A percentile compares a stretch with the other conserved stretches of the same genome.
Conservation (phyloP, 257 asterid genomes). For the Catharanthus roseus region DNA sequence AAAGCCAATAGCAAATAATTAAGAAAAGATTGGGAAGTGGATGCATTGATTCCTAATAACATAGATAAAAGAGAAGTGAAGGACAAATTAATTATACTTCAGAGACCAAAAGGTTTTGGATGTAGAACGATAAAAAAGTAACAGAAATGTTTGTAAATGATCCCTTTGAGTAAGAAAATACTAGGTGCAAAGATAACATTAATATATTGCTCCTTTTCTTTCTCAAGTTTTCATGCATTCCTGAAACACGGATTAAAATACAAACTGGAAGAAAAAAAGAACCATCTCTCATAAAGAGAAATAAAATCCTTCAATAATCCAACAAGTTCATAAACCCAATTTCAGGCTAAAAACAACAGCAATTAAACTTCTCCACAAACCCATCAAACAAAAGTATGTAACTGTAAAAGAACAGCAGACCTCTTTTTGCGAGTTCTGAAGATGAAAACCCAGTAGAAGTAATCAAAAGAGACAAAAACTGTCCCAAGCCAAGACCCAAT, state of each 20-base stretch:
- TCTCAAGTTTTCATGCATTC: neutral
- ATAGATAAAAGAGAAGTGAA: constrained; percentile 1
- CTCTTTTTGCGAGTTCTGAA: constrained; percentile 82
- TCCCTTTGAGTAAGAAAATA: neutral
- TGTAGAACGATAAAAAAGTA: neutral
- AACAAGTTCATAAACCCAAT: neutral
- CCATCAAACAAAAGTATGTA: neutral
- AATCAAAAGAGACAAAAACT: constrained; percentile 70
- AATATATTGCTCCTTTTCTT: neutral
- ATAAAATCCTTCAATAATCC: neutral
- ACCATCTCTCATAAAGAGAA: neutral
- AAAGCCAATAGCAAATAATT: constrained; percentile 83
- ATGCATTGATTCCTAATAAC: constrained; percentile 80
- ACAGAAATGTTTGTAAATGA: neutral
- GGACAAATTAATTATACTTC: constrained; percentile 1
- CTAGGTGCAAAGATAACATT: neutral
- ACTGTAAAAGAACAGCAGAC: constrained; percentile 17
- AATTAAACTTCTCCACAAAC: neutral
- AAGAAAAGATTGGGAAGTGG: constrained; percentile 93
- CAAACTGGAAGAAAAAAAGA: neutral
- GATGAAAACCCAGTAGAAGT: constrained; percentile 94
- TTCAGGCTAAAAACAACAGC: neutral
- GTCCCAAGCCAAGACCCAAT: constrained; percentile 75
- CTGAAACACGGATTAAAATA: neutral
- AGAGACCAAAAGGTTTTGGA: neutral